A percentile compares a stretch with the other conserved stretches of the same genome.
phyloP scores from a whole-genome alignment of 2,329 filamentous ascomycete species.

The Pseudogymnoascus pannorum region DNA sequence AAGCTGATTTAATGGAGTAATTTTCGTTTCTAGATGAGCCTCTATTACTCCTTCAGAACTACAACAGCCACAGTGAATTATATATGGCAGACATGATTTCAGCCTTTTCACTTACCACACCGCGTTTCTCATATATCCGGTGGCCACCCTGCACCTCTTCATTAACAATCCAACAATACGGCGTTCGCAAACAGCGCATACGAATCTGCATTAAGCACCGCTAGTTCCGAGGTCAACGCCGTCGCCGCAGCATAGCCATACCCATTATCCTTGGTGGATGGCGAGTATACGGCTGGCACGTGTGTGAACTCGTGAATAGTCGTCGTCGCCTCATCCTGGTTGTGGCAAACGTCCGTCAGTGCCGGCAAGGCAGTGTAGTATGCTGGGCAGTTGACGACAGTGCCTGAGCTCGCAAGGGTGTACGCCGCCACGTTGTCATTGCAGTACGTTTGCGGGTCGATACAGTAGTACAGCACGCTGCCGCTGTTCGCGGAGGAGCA shows the following conservation, averaged over 20 bases:
- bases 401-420: slow-evolving; percentile 45
- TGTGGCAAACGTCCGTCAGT: slow-evolving; percentile 47
- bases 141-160: neutral
- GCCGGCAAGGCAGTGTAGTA: slow-evolving; percentile 50
- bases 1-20: neutral
- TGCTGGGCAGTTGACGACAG: slow-evolving; percentile 55
- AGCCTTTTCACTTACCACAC: neutral
- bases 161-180: slow-evolving; percentile 35
- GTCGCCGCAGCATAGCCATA: slow-evolving; percentile 48
- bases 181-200: slow-evolving; percentile 48
- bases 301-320: slow-evolving; percentile 61
- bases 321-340: slow-evolving; percentile 58
- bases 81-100: neutral
- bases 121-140: neutral
- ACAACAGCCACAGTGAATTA: neutral
- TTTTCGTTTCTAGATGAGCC: neutral
- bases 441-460: slow-evolving; percentile 49
- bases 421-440: slow-evolving; percentile 48
- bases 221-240: slow-evolving; percentile 39
- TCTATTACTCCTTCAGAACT: neutral
- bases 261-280: slow-evolving; percentile 51
- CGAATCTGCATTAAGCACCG: slow-evolving; percentile 58
- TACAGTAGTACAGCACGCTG: slow-evolving; percentile 49
- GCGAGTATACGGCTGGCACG: slow-evolving; percentile 42
- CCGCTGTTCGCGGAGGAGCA: slow-evolving; percentile 44